phyloP scores from a whole-genome alignment of 192 early-diverging fungal genomes.

The Obelidium mucronatum region DNA sequence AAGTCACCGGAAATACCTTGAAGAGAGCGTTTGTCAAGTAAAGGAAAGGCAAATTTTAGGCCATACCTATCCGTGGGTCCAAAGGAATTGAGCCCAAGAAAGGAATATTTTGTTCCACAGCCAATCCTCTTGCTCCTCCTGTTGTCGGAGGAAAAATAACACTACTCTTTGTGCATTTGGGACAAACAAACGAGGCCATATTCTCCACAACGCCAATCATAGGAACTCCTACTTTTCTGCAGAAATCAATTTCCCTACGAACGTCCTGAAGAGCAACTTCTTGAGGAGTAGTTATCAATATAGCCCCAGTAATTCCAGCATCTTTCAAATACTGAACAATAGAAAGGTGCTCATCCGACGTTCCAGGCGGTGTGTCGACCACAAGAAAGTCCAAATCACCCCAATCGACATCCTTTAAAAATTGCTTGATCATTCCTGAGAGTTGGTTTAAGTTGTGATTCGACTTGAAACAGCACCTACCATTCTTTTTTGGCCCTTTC shows the following conservation, averaged over 20 bases:
- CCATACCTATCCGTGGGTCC: constrained; percentile 81
- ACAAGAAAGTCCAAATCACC: constrained; percentile 94
- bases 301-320: constrained; percentile 75
- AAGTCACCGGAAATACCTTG: constrained; percentile 84
- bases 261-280: constrained; percentile 68
- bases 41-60: constrained; percentile 30
- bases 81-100: constrained; percentile 94
- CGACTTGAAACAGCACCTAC: constrained; percentile 43
- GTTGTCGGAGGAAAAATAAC: constrained; percentile 82
- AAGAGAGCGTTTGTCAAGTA: constrained; percentile 53
- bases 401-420: constrained; percentile 96
- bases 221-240: constrained; percentile 58
- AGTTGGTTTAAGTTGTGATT: neutral
- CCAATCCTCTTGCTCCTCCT: constrained; percentile 92
- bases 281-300: constrained; percentile 98
- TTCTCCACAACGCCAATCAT: constrained; percentile 64
- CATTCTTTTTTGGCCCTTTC: constrained; percentile 98
- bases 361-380: constrained; percentile 98
- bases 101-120: constrained; percentile 80
- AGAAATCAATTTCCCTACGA: constrained; percentile 65
- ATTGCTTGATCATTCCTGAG: constrained; percentile 97
- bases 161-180: constrained; percentile 73
- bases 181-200: constrained; percentile 60
- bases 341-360: constrained; percentile 96
- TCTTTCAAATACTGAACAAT: constrained; percentile 90